Percentiles rank a stretch among this genome's conserved stretches.
phyloP scores from a whole-genome alignment of 306 rosid species.

The Medicago ruthenica region DNA sequence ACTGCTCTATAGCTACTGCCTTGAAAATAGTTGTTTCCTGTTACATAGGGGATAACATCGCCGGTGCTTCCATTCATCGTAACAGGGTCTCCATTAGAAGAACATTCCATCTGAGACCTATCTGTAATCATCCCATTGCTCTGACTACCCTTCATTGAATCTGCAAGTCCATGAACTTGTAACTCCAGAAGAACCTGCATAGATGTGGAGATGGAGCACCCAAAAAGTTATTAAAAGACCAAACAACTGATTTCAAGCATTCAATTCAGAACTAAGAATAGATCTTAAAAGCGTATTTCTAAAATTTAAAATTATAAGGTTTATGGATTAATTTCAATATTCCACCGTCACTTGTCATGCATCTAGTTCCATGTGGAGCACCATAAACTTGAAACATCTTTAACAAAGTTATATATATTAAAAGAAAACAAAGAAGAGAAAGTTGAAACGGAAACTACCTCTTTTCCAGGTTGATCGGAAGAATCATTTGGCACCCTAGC shows the following conservation, averaged over 20 bases:
- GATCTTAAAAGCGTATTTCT: conserved; percentile 32
- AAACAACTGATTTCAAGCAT: conserved; percentile 8
- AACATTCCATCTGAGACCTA: conserved; percentile 51
- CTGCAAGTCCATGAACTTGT: conserved; percentile 72
- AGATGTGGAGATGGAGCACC: conserved; percentile 39
- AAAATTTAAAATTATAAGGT: conserved; percentile 33
- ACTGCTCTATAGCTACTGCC: conserved; percentile 56
- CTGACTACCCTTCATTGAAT: conserved; percentile 48
- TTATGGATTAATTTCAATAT: conserved; percentile 22
- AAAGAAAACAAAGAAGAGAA: conserved; percentile 6
- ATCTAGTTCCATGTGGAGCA: conserved; percentile 20
- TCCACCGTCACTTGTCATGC: conserved; percentile 2
- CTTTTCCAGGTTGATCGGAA: conserved; percentile 56
- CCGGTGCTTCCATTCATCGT: conserved; percentile 62
- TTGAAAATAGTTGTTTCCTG: conserved; percentile 44
- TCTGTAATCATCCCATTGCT: conserved; percentile 52
- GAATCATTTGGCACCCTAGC: conserved; percentile 52
- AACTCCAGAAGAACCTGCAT: conserved; percentile 77
- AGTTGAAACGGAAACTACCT: conserved; percentile 54
- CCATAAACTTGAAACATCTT: conserved; percentile 21
- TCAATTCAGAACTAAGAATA: conserved; percentile 26
- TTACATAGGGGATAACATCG: conserved; percentile 45
- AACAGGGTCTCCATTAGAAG: conserved; percentile 41
- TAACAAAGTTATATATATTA: not conserved
- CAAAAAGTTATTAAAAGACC: conserved; percentile 23